Conservation (phyloP, 2,329 filamentous ascomycete genomes). For the Diaporthe australafricana region DNA sequence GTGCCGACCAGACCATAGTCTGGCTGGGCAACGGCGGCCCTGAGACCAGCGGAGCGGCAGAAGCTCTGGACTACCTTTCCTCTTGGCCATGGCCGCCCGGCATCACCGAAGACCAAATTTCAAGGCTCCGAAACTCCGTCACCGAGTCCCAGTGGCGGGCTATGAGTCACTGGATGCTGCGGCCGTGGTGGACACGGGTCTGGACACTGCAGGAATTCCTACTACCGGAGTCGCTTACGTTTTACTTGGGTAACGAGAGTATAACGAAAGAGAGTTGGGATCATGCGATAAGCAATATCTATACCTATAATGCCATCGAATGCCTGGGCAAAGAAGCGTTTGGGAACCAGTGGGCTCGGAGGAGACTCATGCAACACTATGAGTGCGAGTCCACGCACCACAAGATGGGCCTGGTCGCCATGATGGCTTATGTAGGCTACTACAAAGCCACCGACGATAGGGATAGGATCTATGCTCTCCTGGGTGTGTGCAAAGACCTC, state of each 20-base stretch:
- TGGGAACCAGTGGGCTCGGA: conserved; percentile 21
- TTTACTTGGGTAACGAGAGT: conserved; percentile 13
- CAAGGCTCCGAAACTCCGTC: too few relatives aligned
- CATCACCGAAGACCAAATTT: too few relatives aligned
- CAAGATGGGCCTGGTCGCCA: conserved; percentile 7
- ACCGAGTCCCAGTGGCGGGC: not conserved
- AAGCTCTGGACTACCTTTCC: too few relatives aligned
- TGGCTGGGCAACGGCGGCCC: not conserved
- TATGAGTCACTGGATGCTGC: conserved; percentile 1
- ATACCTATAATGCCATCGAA: not conserved
- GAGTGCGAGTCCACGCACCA: too few relatives aligned
- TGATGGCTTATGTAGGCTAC: conserved; percentile 25
- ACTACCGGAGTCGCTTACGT: not conserved
- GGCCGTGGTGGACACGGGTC: conserved; percentile 23
- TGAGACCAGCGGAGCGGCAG: not conserved
- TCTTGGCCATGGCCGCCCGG: too few relatives aligned
- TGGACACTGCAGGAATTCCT: conserved; percentile 25
- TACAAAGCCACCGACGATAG: conserved; percentile 8
- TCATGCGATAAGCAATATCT: not conserved
- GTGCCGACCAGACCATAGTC: not conserved
- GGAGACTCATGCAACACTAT: not conserved
- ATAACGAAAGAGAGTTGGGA: not conserved
- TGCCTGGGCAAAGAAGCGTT: not conserved
- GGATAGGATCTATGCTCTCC: conserved; percentile 2
- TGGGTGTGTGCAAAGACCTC: not conserved